These are phyloP conservation scores for Penicillium egyptiacum DNA, from an alignment of 495 filamentous ascomycete genomes.

Conservation along the genomic window DNA sequence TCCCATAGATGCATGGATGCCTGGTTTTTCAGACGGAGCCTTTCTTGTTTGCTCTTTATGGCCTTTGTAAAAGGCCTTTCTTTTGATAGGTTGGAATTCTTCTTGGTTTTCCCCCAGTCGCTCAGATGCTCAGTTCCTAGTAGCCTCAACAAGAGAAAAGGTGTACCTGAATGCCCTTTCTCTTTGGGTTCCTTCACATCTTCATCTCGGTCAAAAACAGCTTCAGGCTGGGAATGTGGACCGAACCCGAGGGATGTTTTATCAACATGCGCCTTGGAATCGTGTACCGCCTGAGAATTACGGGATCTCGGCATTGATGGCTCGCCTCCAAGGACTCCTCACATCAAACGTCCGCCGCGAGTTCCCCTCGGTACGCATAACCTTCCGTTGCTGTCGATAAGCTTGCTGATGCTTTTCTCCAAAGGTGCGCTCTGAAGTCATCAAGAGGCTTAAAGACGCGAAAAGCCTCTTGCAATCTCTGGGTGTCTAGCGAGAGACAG, in stretches of 20 bases:
- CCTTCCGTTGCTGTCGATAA: background rate
- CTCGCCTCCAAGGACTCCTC: slow-evolving; percentile 33
- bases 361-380: slow-evolving; percentile 47
- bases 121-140: too few relatives aligned
- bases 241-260: slow-evolving; percentile 19
- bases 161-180: too few relatives aligned
- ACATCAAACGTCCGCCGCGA: slow-evolving; percentile 47
- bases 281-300: slow-evolving; percentile 43
- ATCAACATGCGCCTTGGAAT: slow-evolving; percentile 42
- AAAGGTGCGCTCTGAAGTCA: slow-evolving; percentile 48
- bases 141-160: too few relatives aligned
- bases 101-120: too few relatives aligned
- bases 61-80: too few relatives aligned
- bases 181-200: too few relatives aligned
- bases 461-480: slow-evolving; percentile 38
- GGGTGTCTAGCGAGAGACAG: slow-evolving; percentile 44
- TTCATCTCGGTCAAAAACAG: slow-evolving; percentile 44
- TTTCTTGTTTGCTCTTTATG: too few relatives aligned
- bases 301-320: slow-evolving; percentile 50
- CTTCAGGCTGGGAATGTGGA: slow-evolving; percentile 14
- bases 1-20: too few relatives aligned
- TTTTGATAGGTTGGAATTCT: too few relatives aligned
- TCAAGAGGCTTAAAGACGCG: slow-evolving; percentile 34
- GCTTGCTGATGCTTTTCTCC: background rate
- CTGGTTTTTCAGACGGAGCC: too few relatives aligned